Evolutionary conservation across 2,329 filamentous ascomycete species (phyloP).

Genomic region (Nannizzia gypsea): DNA sequence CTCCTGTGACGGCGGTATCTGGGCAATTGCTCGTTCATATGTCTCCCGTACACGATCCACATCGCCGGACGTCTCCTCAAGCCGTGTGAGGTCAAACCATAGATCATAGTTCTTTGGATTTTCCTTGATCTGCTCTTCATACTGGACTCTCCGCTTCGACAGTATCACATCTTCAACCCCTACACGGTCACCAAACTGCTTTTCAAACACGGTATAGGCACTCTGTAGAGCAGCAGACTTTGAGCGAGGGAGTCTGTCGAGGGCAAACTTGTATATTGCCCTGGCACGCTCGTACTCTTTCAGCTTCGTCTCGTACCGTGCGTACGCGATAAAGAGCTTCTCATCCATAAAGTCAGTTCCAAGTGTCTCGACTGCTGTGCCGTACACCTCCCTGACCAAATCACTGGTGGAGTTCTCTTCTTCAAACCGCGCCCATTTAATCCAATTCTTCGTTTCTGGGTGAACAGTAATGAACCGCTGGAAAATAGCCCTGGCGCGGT

Average conservation of each 20-base stretch:
- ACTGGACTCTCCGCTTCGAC: conserved; percentile 84
- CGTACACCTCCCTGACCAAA: conserved; percentile 82
- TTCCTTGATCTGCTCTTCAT: conserved; percentile 87
- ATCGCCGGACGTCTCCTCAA: conserved; percentile 80
- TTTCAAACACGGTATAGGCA: conserved; percentile 93
- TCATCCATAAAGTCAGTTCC: conserved; percentile 96
- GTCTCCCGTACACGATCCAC: conserved; percentile 75
- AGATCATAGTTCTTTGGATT: conserved; percentile 94
- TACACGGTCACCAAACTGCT: conserved; percentile 87
- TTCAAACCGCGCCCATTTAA: conserved; percentile 96
- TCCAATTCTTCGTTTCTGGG: conserved; percentile 91
- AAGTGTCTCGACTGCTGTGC: conserved; percentile 72
- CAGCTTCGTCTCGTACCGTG: conserved; percentile 85
- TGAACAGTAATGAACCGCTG: conserved; percentile 83
- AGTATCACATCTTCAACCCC: conserved; percentile 92
- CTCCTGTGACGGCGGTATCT: conserved; percentile 87
- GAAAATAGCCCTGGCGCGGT: conserved; percentile 81
- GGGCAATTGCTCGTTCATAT: conserved; percentile 90
- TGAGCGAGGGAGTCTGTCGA: conserved; percentile 81
- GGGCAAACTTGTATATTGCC: conserved; percentile 92
- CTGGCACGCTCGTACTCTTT: conserved; percentile 90
- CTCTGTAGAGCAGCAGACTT: conserved; percentile 79
- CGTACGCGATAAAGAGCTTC: conserved; percentile 87
- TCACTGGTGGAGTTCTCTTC: conserved; percentile 91
- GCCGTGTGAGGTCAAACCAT: conserved; percentile 88